Conservation (phyloP, 2,329 filamentous ascomycete species). For the Fusarium drepaniforme region DNA sequence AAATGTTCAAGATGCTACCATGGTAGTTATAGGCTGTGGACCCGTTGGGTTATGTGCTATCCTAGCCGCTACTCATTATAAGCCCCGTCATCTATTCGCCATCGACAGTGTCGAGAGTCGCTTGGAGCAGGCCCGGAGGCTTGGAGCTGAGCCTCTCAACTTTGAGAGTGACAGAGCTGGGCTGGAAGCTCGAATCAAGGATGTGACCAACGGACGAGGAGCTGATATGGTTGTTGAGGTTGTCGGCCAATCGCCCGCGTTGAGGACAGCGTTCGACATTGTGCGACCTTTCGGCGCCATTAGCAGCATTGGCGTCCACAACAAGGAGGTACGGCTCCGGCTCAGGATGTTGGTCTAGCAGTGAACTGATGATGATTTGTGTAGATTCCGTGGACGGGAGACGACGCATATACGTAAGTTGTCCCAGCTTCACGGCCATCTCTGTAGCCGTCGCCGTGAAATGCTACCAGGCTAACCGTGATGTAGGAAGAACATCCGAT, state of each 20-base stretch:
- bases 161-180: conserved; percentile 75
- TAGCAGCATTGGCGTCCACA: conserved; percentile 82
- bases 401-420: conserved; percentile 69
- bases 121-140: conserved; percentile 76
- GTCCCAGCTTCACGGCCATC: neutral
- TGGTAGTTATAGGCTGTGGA: conserved; percentile 87
- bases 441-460: neutral
- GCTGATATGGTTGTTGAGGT: conserved; percentile 89
- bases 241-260: conserved; percentile 76
- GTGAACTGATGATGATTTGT: conserved; percentile 13
- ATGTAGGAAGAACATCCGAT: conserved; percentile 74
- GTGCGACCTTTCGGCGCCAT: conserved; percentile 80
- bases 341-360: neutral
- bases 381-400: conserved; percentile 75
- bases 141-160: conserved; percentile 88
- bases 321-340: conserved; percentile 68
- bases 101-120: conserved; percentile 83
- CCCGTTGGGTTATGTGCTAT: conserved; percentile 88
- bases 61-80: conserved; percentile 80
- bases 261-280: conserved; percentile 78
- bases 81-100: conserved; percentile 81
- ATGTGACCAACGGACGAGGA: conserved; percentile 82
- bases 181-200: conserved; percentile 76
- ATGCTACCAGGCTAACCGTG: conserved; percentile 37
- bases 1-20: conserved; percentile 66